Base-by-base conservation (phyloP, 2,329 filamentous ascomycete species). In the Didymellaceae sp. region DNA sequence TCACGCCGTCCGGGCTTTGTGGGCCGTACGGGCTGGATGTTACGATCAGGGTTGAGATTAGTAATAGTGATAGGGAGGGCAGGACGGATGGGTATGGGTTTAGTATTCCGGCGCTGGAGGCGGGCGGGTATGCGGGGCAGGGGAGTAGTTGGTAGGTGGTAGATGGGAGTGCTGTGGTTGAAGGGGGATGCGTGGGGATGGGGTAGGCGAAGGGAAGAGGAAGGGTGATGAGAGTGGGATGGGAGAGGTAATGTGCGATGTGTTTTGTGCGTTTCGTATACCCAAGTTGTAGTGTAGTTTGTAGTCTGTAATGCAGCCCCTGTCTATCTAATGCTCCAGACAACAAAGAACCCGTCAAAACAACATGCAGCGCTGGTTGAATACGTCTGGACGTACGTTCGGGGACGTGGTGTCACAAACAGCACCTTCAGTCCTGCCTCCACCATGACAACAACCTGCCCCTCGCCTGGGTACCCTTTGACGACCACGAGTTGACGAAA, bases 1-100 rank as follows among this genome's bases (percentile, higher is more conserved):
- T 79, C 21, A 55, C 53, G 34, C 66, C 68, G 54, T 77, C 69
- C 4, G 76, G 77, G 1, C 62, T 80, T 5, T 75, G 74, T 28
- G 78, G 78, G 2, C 54, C 58, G 9, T 71, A 74, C 52, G 78
- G 78, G 0, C 58, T 81, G 5, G 78, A 81, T 60, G 74, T 81
- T 4, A 70, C 71, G 18, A 67, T 80, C n/a, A 60, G 76, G 14
- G 78, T 81, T 0, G 78, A 81, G 68, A 76, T 80, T 49, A 72
- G 71, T 26, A 73, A 73, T 6, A 70, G 63, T 30, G 77, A 78
- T 62, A 57, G 60, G 0, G 71, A 76, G 55, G 78, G 77, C 1
- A 62, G 67, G 24, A 81, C 78, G 14, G 73, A 79, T 55, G 78
- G 78, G 10, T 81, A 81, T 65, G 78, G 78, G 1, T 76, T 81